Evolutionary conservation across 805 yeast genomes (phyloP).

Genomic region (Tetrapisispora nanseiensis): DNA sequence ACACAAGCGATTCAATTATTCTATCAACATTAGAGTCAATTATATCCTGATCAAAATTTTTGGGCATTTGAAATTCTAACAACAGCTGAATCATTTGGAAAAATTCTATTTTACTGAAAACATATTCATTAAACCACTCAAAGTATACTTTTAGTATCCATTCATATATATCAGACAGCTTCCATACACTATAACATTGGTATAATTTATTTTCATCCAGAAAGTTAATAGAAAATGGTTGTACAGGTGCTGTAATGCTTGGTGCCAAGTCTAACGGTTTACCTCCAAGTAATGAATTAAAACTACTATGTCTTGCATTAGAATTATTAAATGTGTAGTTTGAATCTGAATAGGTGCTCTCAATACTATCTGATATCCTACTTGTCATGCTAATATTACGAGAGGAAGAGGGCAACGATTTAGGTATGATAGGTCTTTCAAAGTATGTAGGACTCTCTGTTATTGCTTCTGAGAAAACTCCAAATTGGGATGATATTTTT

Average conservation of each 20-base stretch:
- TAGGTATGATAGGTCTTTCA: conserved; percentile 15
- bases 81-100: conserved; percentile 43
- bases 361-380: conserved; percentile 23
- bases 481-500: background rate
- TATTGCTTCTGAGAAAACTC: background rate
- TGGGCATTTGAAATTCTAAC: conserved; percentile 41
- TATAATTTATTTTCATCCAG: conserved; percentile 41
- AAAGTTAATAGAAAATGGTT: conserved; percentile 46
- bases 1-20: conserved; percentile 35
- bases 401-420: conserved; percentile 5
- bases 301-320: conserved; percentile 25
- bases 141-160: conserved; percentile 44
- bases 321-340: conserved; percentile 28
- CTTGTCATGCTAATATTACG: conserved; percentile 20
- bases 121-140: conserved; percentile 44
- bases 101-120: conserved; percentile 43
- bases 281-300: conserved; percentile 25
- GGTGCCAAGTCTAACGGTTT: conserved; percentile 27
- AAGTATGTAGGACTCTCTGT: conserved; percentile 5
- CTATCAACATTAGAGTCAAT: conserved; percentile 42
- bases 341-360: conserved; percentile 27
- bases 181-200: conserved; percentile 38
- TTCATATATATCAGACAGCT: conserved; percentile 38
- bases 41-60: conserved; percentile 39
- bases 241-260: conserved; percentile 37